Evolutionary conservation across 2,329 filamentous ascomycete genomes (phyloP).

Genomic region (Tolypocladium amazonense): DNA sequence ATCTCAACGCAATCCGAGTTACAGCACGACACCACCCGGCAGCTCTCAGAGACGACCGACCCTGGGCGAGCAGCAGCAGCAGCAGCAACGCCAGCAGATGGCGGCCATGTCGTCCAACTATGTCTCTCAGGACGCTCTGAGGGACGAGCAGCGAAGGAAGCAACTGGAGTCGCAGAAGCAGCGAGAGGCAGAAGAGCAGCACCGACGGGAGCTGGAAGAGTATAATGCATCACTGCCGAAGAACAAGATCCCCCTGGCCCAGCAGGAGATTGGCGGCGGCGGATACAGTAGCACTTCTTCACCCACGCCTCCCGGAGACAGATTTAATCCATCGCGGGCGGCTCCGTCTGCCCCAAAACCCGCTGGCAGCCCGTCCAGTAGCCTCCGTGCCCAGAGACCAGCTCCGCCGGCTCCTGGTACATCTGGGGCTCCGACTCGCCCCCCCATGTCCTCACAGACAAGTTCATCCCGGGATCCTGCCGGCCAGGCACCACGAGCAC

Average conservation of each 20-base stretch:
- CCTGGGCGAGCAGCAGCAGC: constrained; percentile 30
- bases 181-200: constrained; percentile 52
- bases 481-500: constrained; percentile 31
- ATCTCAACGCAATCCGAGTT: constrained; percentile 32
- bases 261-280: constrained; percentile 79
- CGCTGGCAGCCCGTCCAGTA: constrained; percentile 41
- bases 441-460: constrained; percentile 37
- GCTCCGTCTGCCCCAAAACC: constrained; percentile 69
- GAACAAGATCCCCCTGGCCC: constrained; percentile 66
- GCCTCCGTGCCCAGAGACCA: constrained; percentile 62
- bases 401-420: constrained; percentile 60
- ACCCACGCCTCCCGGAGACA: constrained; percentile 37
- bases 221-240: constrained; percentile 88
- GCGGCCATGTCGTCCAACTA: constrained; percentile 47
- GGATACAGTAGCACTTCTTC: constrained; percentile 41
- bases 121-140: constrained; percentile 34
- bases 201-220: constrained; percentile 67
- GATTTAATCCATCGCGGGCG: constrained; percentile 78
- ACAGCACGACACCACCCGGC: constrained; percentile 24
- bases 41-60: constrained; percentile 34
- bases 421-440: constrained; percentile 28
- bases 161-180: constrained; percentile 49
- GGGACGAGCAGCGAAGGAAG: constrained; percentile 51
- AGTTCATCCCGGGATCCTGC: constrained; percentile 34
- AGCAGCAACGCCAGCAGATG: constrained; percentile 48